phyloP scores from a whole-genome alignment of 495 filamentous ascomycete species.

The Lentithecium fluviatile region DNA sequence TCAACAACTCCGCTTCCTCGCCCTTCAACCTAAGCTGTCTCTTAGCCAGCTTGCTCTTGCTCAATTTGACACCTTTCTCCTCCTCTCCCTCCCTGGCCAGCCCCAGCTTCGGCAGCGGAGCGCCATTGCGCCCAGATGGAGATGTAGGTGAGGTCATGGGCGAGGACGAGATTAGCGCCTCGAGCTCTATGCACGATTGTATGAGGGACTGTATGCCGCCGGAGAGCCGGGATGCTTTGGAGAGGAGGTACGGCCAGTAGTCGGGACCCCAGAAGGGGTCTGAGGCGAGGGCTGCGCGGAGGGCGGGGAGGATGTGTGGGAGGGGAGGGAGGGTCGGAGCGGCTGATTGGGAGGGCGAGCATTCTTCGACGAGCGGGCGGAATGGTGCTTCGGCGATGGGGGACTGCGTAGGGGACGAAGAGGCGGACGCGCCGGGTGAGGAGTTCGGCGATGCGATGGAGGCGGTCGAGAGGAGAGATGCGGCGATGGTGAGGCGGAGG shows the following conservation, averaged over 20 bases:
- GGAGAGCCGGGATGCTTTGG: slow-evolving; percentile 52
- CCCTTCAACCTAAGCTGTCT: slow-evolving; percentile 28
- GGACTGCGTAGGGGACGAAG: slow-evolving; percentile 5
- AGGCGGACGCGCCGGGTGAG: slow-evolving; percentile 4
- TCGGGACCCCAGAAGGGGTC: slow-evolving; percentile 59
- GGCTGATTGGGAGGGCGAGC: slow-evolving; percentile 44
- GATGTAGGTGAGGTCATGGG: background rate
- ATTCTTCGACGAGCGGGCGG: no score
- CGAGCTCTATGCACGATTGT: slow-evolving; percentile 53
- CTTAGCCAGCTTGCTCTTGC: slow-evolving; percentile 28
- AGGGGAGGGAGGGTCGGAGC: slow-evolving; percentile 40
- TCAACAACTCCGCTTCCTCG: slow-evolving; percentile 28
- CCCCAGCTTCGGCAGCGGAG: background rate
- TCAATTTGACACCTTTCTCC: slow-evolving; percentile 19
- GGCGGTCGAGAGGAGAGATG: slow-evolving; percentile 52
- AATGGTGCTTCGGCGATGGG: slow-evolving; percentile 13
- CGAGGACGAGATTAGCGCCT: slow-evolving; percentile 31
- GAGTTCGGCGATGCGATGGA: slow-evolving; percentile 35
- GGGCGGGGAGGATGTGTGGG: slow-evolving; percentile 55
- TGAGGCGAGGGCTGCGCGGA: slow-evolving; percentile 53
- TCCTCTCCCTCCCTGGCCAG: background rate
- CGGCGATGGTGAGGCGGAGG: slow-evolving; percentile 58
- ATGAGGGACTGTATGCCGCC: slow-evolving; percentile 56
- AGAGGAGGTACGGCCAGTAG: slow-evolving; percentile 56
- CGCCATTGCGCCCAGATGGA: no score